These are phyloP conservation scores for Agarophyton chilense DNA, from an alignment of 23 red algal genomes.

Conservation along the genomic window DNA sequence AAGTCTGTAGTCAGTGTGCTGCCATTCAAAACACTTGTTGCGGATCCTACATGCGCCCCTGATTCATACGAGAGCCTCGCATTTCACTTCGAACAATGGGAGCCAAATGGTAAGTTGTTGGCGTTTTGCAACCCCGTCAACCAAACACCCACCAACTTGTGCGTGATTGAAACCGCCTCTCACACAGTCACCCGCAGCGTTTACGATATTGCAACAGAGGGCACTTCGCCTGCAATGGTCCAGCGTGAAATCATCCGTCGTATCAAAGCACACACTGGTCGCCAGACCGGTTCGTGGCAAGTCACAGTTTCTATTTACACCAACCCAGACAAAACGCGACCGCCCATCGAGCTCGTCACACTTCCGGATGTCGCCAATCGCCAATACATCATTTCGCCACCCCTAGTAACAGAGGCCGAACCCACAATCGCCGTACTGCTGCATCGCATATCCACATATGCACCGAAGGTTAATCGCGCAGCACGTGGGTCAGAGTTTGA, in stretches of 20 bases:
- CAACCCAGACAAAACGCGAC: slow-evolving; percentile 38
- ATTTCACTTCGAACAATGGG: not conserved
- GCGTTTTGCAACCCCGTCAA: not conserved
- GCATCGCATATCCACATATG: slow-evolving; percentile 8
- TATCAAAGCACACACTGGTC: slow-evolving; percentile 61
- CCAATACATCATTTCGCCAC: slow-evolving; percentile 3
- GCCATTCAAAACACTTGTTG: not conserved
- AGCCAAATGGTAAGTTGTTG: slow-evolving; percentile 21
- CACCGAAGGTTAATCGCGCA: not conserved
- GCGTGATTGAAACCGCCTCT: not conserved
- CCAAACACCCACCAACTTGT: not conserved
- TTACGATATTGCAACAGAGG: slow-evolving; percentile 49
- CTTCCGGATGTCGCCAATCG: slow-evolving; percentile 24
- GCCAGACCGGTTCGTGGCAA: slow-evolving; percentile 5
- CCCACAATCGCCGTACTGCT: not conserved
- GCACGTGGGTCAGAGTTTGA: slow-evolving; percentile 23
- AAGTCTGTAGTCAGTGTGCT: not conserved
- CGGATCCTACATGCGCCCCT: not conserved
- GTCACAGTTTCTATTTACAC: slow-evolving; percentile 12
- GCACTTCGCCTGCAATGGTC: slow-evolving; percentile 32
- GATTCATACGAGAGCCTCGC: not conserved
- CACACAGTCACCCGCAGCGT: not conserved
- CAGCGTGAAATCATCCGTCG: slow-evolving; percentile 68
- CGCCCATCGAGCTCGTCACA: slow-evolving; percentile 18
- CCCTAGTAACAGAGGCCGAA: slow-evolving; percentile 29